Evolutionary conservation across 805 yeast species (phyloP).

Genomic region (Priceomyces castillae): DNA sequence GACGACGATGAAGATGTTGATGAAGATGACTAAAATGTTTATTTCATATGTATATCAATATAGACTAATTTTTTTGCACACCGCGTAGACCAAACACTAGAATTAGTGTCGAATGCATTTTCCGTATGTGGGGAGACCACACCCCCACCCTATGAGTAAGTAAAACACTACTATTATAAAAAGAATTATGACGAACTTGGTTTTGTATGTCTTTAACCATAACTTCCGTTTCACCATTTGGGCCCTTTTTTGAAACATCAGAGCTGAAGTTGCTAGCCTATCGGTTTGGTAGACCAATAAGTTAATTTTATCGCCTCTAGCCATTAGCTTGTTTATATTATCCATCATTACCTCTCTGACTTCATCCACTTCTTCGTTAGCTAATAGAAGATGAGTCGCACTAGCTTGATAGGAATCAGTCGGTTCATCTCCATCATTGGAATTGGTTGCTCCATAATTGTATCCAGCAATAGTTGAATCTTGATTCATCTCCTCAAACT

Average conservation of each 20-base stretch:
- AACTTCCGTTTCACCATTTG: slow-evolving; percentile 58
- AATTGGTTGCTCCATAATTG: slow-evolving; percentile 29
- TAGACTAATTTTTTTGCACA: neutral
- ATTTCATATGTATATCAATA: neutral
- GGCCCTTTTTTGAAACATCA: slow-evolving; percentile 68
- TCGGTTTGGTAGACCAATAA: slow-evolving; percentile 77
- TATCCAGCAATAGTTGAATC: slow-evolving; percentile 31
- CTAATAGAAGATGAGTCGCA: slow-evolving; percentile 38
- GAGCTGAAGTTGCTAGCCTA: slow-evolving; percentile 61
- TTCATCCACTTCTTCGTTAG: slow-evolving; percentile 57
- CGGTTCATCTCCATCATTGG: slow-evolving; percentile 14
- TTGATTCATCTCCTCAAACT: slow-evolving; percentile 49
- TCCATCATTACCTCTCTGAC: slow-evolving; percentile 69
- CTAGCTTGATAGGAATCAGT: slow-evolving; percentile 10
- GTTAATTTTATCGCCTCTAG: slow-evolving; percentile 75
- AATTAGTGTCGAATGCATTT: slow-evolving; percentile 28
- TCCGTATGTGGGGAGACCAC: slow-evolving; percentile 52
- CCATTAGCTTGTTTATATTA: slow-evolving; percentile 66
- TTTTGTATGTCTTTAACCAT: slow-evolving; percentile 66
- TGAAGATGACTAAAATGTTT: slow-evolving; percentile 12
- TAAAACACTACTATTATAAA: slow-evolving; percentile 29
- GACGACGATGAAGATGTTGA: slow-evolving; percentile 15
- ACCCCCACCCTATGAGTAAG: slow-evolving; percentile 47
- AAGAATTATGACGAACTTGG: slow-evolving; percentile 39
- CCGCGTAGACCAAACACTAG: too few relatives aligned